phyloP scores from a whole-genome alignment of 768 basidiomycete genomes.

The Naganishia kalamii region DNA sequence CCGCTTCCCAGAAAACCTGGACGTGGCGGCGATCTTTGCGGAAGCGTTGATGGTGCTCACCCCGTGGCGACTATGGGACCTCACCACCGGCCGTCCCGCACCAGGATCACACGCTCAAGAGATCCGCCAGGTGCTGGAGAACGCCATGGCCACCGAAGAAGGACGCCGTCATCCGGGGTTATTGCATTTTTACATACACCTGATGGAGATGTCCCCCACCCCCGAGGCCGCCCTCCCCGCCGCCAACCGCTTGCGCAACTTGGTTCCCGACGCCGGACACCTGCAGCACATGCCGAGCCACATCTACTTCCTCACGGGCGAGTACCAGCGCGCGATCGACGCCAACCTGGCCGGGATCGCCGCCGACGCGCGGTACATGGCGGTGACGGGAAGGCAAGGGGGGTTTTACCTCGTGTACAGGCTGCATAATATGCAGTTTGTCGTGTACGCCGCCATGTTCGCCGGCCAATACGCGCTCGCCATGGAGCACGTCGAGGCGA shows the following conservation, averaged over 20 bases:
- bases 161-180: slow-evolving; percentile 30
- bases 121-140: slow-evolving; percentile 29
- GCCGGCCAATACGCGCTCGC: slow-evolving; percentile 31
- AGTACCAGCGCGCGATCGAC: slow-evolving; percentile 35
- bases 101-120: slow-evolving; percentile 20
- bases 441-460: slow-evolving; percentile 39
- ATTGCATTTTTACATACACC: slow-evolving; percentile 38
- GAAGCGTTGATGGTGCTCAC: slow-evolving; percentile 35
- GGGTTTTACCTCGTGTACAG: slow-evolving; percentile 35
- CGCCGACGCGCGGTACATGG: slow-evolving; percentile 32
- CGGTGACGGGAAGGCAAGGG: not conserved
- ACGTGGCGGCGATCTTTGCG: slow-evolving; percentile 33
- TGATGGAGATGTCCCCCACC: slow-evolving; percentile 32
- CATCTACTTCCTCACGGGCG: slow-evolving; percentile 37
- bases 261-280: slow-evolving; percentile 37
- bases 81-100: slow-evolving; percentile 30
- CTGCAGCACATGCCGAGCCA: slow-evolving; percentile 41
- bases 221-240: slow-evolving; percentile 34
- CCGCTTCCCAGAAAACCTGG: slow-evolving; percentile 24
- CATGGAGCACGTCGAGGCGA: slow-evolving; percentile 24
- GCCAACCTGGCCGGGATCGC: slow-evolving; percentile 29
- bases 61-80: slow-evolving; percentile 38
- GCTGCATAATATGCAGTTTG: slow-evolving; percentile 31
- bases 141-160: slow-evolving; percentile 17
- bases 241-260: slow-evolving; percentile 26